phyloP scores from a whole-genome alignment of 2,329 filamentous ascomycete species.

The Tolypocladium inflatum region DNA sequence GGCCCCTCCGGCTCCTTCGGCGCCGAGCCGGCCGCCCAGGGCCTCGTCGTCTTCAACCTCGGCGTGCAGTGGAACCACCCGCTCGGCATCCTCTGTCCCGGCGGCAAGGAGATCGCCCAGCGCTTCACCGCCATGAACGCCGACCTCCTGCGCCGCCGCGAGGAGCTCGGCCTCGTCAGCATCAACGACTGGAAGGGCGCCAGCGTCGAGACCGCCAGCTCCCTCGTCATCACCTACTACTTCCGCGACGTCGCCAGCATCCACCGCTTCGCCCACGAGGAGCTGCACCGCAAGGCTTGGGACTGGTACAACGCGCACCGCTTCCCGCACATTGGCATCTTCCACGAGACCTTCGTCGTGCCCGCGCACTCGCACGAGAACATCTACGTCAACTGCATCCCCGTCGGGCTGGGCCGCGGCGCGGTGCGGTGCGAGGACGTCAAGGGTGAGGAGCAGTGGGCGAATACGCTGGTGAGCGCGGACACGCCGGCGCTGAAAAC shows the following conservation, averaged over 20 bases:
- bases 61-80: constrained; percentile 38
- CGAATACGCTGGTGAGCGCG: constrained; percentile 22
- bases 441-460: constrained; percentile 18
- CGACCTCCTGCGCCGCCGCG: constrained; percentile 23
- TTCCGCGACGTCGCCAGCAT: constrained; percentile 39
- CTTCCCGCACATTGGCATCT: constrained; percentile 35
- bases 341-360: constrained; percentile 43
- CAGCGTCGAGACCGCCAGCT: constrained; percentile 27
- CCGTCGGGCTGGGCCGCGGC: constrained; percentile 23
- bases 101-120: constrained; percentile 25
- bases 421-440: constrained; percentile 13
- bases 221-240: constrained; percentile 36
- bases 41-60: constrained; percentile 34
- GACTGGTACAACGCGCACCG: constrained; percentile 34
- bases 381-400: constrained; percentile 36
- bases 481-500: constrained; percentile 21
- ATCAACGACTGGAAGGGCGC: constrained; percentile 29
- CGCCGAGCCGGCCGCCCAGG: constrained; percentile 14
- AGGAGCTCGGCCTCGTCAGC: constrained; percentile 38
- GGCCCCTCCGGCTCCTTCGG: constrained; percentile 14
- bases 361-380: constrained; percentile 37
- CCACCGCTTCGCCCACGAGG: constrained; percentile 40
- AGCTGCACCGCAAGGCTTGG: constrained; percentile 38
- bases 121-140: constrained; percentile 29
- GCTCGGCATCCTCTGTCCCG: constrained; percentile 36